phyloP scores from a whole-genome alignment of 169 alveolate genomes.

The Babesia sp. region DNA sequence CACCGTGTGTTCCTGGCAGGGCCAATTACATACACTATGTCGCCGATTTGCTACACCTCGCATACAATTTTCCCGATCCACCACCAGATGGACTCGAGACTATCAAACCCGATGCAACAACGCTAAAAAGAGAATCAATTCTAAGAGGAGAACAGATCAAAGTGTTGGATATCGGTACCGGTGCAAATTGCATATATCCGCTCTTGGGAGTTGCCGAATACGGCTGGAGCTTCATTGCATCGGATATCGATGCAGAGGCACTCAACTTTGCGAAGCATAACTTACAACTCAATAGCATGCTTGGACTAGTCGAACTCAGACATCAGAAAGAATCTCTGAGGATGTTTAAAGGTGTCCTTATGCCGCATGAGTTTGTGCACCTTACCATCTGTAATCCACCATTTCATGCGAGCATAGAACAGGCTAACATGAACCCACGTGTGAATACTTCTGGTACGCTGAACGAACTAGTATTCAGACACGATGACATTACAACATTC shows the following conservation, averaged over 20 bases:
- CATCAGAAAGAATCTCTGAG: constrained; percentile 32
- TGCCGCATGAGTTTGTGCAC: constrained; percentile 43
- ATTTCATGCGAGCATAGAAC: constrained; percentile 40
- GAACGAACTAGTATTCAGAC: constrained; percentile 43
- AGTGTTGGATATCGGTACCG: constrained; percentile 78
- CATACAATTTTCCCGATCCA: constrained; percentile 15
- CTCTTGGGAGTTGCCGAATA: constrained; percentile 69
- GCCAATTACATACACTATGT: constrained; percentile 67
- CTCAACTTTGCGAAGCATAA: constrained; percentile 56
- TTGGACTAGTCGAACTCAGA: constrained; percentile 23
- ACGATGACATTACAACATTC: constrained; percentile 1
- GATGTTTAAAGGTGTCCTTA: constrained; percentile 42
- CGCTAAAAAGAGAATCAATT: not conserved
- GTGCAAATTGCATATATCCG: constrained; percentile 78
- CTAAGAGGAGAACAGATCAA: constrained; percentile 51
- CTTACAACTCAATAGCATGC: constrained; percentile 24
- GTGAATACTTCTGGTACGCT: constrained; percentile 32
- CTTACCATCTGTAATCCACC: constrained; percentile 69
- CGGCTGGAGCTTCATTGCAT: constrained; percentile 73
- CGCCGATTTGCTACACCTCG: constrained; percentile 52
- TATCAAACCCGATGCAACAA: not conserved
- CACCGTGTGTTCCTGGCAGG: constrained; percentile 78
- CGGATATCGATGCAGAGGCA: constrained; percentile 54
- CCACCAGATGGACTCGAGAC: not conserved
- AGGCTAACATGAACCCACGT: constrained; percentile 48